These are phyloP conservation scores for Claviceps paspali DNA, from an alignment of 2,329 filamentous ascomycete genomes.

Conservation along the genomic window DNA sequence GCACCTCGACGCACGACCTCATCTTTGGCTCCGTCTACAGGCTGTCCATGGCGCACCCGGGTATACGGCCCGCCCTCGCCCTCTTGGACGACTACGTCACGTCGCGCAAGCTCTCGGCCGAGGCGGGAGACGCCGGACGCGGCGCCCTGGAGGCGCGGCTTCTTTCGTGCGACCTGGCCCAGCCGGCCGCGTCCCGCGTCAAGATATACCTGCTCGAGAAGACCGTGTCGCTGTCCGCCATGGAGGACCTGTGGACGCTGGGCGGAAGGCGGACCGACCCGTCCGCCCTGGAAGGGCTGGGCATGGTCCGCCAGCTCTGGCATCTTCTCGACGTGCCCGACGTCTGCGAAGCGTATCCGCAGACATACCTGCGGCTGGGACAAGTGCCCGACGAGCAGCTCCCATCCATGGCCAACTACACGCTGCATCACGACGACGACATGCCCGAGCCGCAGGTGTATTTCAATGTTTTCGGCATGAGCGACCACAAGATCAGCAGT, in stretches of 20 bases:
- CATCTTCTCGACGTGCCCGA: neutral
- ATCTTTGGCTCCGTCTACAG: constrained; percentile 1
- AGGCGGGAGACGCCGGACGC: too few species aligned
- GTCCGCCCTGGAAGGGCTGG: neutral
- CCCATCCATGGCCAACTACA: constrained; percentile 1
- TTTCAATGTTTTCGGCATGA: constrained; percentile 1
- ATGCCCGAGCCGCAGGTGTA: constrained; percentile 3
- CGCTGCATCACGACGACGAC: neutral
- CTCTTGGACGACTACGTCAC: neutral
- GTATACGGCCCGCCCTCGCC: neutral
- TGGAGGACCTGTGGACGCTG: constrained; percentile 2
- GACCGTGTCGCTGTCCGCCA: neutral
- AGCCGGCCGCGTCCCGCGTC: neutral
- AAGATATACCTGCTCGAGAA: constrained; percentile 1
- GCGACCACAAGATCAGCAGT: neutral
- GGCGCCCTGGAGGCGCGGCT: neutral
- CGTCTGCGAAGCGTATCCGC: neutral
- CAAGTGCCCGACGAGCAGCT: neutral
- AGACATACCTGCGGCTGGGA: neutral
- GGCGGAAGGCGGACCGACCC: neutral
- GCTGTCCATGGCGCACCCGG: neutral
- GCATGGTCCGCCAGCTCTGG: neutral
- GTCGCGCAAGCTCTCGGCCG: neutral
- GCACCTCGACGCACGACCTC: neutral
- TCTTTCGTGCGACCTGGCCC: constrained; percentile 1